Conservation (phyloP, 73 alveolate genomes). For the Stentor coeruleus region DNA sequence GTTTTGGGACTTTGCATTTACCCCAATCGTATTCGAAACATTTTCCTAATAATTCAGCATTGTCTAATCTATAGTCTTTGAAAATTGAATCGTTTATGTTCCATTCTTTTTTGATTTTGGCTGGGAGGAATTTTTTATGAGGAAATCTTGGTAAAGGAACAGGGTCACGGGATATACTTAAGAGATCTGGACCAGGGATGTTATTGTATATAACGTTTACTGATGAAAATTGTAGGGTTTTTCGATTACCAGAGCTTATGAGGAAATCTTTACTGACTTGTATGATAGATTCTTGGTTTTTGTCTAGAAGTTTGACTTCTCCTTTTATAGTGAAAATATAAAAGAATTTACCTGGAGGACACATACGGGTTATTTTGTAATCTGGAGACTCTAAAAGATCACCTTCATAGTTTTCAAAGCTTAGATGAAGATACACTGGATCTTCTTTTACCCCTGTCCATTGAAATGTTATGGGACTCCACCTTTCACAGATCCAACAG, state of each 20-base stretch:
- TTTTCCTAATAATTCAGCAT: slow-evolving; percentile 40
- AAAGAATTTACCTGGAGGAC: slow-evolving; percentile 45
- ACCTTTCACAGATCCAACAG: slow-evolving; percentile 89
- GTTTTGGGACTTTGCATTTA: slow-evolving; percentile 41
- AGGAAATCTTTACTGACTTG: background rate
- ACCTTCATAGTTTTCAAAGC: slow-evolving; percentile 49
- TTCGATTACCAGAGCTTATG: background rate
- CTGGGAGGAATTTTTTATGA: slow-evolving; percentile 39
- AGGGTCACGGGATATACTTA: background rate
- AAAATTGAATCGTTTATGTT: slow-evolving; percentile 40
- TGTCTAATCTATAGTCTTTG: slow-evolving; percentile 46
- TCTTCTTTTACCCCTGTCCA: slow-evolving; percentile 59
- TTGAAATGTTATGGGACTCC: slow-evolving; percentile 55
- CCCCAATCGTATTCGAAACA: slow-evolving; percentile 51
- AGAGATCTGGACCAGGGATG: background rate
- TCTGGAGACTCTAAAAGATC: slow-evolving; percentile 27
- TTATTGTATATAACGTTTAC: slow-evolving; percentile 16
- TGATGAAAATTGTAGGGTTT: background rate
- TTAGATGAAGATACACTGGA: slow-evolving; percentile 59
- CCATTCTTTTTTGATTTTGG: slow-evolving; percentile 35
- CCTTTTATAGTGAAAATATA: slow-evolving; percentile 41
- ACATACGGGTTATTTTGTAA: slow-evolving; percentile 44
- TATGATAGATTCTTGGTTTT: background rate
- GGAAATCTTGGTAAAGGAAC: slow-evolving; percentile 39
- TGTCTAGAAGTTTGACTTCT: background rate